A percentile compares a stretch with the other conserved stretches of the same genome.
Evolutionary conservation across 2,329 filamentous ascomycete genomes (phyloP).

Genomic region (Colletotrichum acutatum): DNA sequence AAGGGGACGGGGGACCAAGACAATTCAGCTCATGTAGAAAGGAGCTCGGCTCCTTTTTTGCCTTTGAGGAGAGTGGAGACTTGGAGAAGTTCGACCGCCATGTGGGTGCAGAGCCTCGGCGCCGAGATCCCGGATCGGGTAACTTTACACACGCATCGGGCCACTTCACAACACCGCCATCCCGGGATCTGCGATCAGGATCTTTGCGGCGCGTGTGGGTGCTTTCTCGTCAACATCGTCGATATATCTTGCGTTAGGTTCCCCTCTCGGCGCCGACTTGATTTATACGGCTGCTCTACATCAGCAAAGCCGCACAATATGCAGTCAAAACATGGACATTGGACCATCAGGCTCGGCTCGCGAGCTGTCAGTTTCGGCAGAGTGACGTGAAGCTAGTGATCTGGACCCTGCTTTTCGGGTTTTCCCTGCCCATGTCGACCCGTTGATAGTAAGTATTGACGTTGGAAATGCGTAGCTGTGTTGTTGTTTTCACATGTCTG

Average conservation of each 20-base stretch:
- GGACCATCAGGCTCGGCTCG: not conserved
- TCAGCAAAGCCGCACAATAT: not conserved
- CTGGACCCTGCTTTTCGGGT: not conserved
- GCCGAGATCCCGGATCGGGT: constrained; percentile 22
- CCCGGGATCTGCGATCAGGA: not conserved
- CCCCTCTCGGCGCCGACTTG: not conserved
- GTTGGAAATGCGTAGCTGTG: not conserved
- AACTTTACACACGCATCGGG: not conserved
- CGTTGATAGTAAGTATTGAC: too few relatives aligned
- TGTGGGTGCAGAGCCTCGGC: not conserved
- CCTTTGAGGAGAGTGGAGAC: constrained; percentile 4
- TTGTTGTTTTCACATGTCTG: not conserved
- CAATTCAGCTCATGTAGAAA: not conserved
- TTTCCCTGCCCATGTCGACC: not conserved
- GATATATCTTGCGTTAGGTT: not conserved
- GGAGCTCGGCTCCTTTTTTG: constrained; percentile 1
- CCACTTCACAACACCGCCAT: not conserved
- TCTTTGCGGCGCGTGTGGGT: not conserved
- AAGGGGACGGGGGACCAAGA: too few relatives aligned
- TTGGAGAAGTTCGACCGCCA: not conserved
- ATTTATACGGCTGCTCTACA: not conserved
- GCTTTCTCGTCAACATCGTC: not conserved
- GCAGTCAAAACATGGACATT: not conserved
- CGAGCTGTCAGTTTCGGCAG: not conserved
- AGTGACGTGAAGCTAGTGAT: not conserved